A percentile compares a stretch with the other conserved stretches of the same genome.
Conservation (phyloP, 2,329 filamentous ascomycete species). For the Graphilbum ipis-grandicollis region DNA sequence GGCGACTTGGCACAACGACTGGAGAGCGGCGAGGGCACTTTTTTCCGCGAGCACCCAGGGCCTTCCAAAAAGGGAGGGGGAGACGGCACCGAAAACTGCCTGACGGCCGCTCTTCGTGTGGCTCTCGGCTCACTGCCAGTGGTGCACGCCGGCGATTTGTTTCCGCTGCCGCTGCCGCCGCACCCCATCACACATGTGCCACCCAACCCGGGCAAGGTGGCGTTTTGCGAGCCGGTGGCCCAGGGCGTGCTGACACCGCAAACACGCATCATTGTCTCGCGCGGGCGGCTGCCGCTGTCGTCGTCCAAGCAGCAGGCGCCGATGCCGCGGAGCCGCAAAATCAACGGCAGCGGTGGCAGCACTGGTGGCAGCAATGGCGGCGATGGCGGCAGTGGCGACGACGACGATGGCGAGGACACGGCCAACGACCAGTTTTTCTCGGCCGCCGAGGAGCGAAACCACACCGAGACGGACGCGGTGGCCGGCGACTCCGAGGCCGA, state of each 20-base stretch:
- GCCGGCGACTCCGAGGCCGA: slow-evolving; percentile 20
- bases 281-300: slow-evolving; percentile 36
- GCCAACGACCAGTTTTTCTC: slow-evolving; percentile 87
- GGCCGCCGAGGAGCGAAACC: slow-evolving; percentile 63
- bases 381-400: slow-evolving; percentile 48
- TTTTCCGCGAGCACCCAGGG: slow-evolving; percentile 43
- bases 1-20: slow-evolving; percentile 62
- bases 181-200: slow-evolving; percentile 78
- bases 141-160: slow-evolving; percentile 69
- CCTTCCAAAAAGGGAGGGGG: slow-evolving; percentile 17
- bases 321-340: slow-evolving; percentile 22
- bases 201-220: slow-evolving; percentile 70
- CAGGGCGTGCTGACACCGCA: slow-evolving; percentile 63
- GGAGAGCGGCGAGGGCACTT: slow-evolving; percentile 69
- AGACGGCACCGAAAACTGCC: slow-evolving; percentile 32
- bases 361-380: too few species aligned
- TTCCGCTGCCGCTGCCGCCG: slow-evolving; percentile 58
- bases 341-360: slow-evolving; percentile 41
- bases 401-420: slow-evolving; percentile 55
- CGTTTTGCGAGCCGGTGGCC: slow-evolving; percentile 84
- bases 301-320: slow-evolving; percentile 42
- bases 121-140: slow-evolving; percentile 58
- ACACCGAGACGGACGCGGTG: slow-evolving; percentile 34
- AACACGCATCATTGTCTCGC: slow-evolving; percentile 72
- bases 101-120: slow-evolving; percentile 52